Conservation (phyloP, 2,329 filamentous ascomycete species). For the Coniochaeta ligniaria region DNA sequence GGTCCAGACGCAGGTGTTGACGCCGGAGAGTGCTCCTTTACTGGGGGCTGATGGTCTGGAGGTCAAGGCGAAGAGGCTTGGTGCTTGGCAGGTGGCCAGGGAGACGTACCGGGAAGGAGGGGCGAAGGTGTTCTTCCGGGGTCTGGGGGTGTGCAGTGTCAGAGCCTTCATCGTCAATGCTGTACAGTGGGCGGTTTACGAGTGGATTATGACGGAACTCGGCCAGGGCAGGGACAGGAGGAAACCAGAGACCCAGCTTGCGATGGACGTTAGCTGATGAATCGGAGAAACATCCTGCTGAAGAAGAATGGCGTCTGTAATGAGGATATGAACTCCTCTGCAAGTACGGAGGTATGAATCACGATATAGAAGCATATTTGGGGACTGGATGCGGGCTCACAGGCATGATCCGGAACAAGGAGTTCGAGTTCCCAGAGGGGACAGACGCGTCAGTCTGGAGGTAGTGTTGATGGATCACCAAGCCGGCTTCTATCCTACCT, state of each 20-base stretch:
- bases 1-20: conserved; percentile 64
- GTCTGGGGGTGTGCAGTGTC: conserved; percentile 72
- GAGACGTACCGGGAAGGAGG: conserved; percentile 61
- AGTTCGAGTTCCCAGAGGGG: too few species aligned
- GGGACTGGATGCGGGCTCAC: too few species aligned
- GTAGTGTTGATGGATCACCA: too few species aligned
- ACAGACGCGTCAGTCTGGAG: too few species aligned
- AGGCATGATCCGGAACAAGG: too few species aligned
- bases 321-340: too few species aligned
- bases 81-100: conserved; percentile 57
- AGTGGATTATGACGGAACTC: conserved; percentile 69
- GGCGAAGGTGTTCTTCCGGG: conserved; percentile 59
- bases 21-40: conserved; percentile 23
- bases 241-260: neutral
- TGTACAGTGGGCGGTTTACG: conserved; percentile 86
- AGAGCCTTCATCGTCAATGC: conserved; percentile 91
- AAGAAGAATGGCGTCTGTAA: too few species aligned
- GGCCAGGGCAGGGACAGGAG: conserved; percentile 22
- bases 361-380: too few species aligned
- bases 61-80: conserved; percentile 20
- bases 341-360: too few species aligned
- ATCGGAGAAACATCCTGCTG: too few species aligned
- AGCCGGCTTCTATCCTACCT: too few species aligned
- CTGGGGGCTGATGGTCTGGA: conserved; percentile 5
- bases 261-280: neutral